Conservation (phyloP, 1,284 basidiomycete species). For the Phylloporus gajari region DNA sequence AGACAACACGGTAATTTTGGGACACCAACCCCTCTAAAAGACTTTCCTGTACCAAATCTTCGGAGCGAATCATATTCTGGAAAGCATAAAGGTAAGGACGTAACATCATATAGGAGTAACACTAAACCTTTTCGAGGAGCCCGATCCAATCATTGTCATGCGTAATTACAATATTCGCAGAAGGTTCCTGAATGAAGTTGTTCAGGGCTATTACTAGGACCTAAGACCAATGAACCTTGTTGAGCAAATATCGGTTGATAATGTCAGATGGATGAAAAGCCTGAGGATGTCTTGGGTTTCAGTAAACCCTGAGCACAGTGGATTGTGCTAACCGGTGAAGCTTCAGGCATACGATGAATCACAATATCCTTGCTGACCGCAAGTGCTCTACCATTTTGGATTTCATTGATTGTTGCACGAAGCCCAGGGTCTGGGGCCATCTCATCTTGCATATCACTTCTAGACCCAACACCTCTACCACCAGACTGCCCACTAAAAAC, state of each 20-base stretch:
- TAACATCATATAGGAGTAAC: neutral
- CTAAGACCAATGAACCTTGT: slow-evolving; percentile 8
- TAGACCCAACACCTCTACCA: neutral
- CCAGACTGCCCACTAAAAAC: neutral
- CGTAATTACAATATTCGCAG: slow-evolving; percentile 16
- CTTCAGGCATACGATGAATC: slow-evolving; percentile 16
- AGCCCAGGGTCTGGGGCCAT: neutral
- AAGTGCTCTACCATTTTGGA: neutral
- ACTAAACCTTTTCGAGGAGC: slow-evolving; percentile 1
- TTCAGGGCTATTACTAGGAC: neutral
- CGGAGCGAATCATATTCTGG: slow-evolving; percentile 14
- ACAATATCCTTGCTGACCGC: neutral
- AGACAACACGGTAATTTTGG: neutral
- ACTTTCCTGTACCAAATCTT: slow-evolving; percentile 11
- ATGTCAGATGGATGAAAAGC: slow-evolving; percentile 22
- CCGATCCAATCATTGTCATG: slow-evolving; percentile 8
- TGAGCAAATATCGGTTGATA: slow-evolving; percentile 24
- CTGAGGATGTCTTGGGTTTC: slow-evolving; percentile 11
- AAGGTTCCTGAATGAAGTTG: slow-evolving; percentile 12
- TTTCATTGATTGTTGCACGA: neutral
- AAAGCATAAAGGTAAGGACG: neutral
- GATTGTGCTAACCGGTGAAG: neutral
- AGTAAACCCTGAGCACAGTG: too few species aligned
- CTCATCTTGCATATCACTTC: slow-evolving; percentile 3
- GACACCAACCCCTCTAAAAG: slow-evolving; percentile 14